Base-by-base conservation (phyloP, 805 yeast species). In the Lipomyces sp. region DNA sequence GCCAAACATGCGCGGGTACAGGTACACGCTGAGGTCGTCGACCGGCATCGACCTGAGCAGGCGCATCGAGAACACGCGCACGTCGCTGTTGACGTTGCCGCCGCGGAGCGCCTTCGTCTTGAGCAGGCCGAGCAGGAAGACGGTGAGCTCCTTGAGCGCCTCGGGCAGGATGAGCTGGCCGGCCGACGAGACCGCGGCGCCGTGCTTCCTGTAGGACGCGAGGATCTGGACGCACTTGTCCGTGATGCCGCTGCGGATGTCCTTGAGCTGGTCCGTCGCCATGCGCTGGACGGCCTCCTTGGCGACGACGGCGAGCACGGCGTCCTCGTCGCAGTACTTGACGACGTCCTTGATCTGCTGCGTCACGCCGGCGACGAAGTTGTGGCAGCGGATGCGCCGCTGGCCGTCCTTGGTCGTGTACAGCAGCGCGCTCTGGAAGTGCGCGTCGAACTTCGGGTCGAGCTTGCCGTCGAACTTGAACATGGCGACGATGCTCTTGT, bases 381-480 rank as follows among this genome's bases (percentile, higher is more conserved):
- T 93, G 43, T 86, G 77, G n/a, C 89, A 89, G 55, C 98, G 77
- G 14, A 93, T 91, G 61, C 86, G 83, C 58, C 97, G 74, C 7
- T 74, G 69, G 21, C 98, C 98, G 42, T 75, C 74, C 1, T 74
- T 63, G 41, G 88, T 85, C 0, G 97, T 90, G 65, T 89, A 91
- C 48, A 93, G 71, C 24, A 93, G 60, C 0, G 98, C 97, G 1
- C 86, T 84, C 69, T 93, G 98, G 72, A 91, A 87, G 66, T 88
- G 93, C 21, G 87, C 85, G 66, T 89, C 96, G 34, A 77, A 74
- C 53, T 80, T 80, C 1, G 84, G 73, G 51, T 82, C 79, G 31
- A 88, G 71, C 53, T 80, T 80, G 2, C 88, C 88, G 63, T 89
- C 96, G 63, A 86, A 84, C 41, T 75, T 76, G 61, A 91, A 80